Base-by-base conservation (phyloP, 2,329 filamentous ascomycete species). In the Lecanicillium sp. region DNA sequence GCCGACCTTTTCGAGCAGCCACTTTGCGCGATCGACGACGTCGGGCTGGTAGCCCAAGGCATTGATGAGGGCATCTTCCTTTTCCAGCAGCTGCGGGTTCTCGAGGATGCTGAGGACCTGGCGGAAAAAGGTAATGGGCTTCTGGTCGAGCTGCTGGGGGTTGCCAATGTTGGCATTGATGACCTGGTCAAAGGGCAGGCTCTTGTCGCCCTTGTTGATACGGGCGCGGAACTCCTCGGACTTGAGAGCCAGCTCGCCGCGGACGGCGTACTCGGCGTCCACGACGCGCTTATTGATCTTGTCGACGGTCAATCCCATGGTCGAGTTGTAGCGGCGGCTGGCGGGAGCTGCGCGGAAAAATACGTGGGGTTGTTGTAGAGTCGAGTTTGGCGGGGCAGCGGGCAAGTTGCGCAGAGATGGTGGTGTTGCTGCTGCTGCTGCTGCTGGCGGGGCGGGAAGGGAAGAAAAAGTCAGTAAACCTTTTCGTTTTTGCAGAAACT, bases 131-230 rank as follows among this genome's bases (percentile, higher is more conserved):
- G 92, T 98, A 55, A 98, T 90, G 55, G 92, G 92, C 73, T 96
- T 94, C 74, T 98, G 92, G 67, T 95, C 92, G 46, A 98, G 79
- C 67, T 98, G 92, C 66, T 98, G 92, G 4, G 92, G 92, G 70
- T 98, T 98, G 57, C 92, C 92, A 56, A 98, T 98, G 68, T 98
- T 98, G 65, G 92, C 92, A 46, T 85, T 89, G 67, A 98, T 90
- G 63, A 98, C 82, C 43, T 87, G 75, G 53, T 85, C 73, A 63
- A 98, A 98, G 35, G 92, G 90, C 36, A 96, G 72, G 55, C 60
- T 59, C 33, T 43, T 60, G 50, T 61, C 71, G 51, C 74, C 77
- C 46, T 77, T 73, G 48, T 70, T 67, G 44, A 95, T 70, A 54
- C 75, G 72, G 38, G 82, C 81, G 44, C 90, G 83, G 68, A 90